These are phyloP conservation scores for Rubroshorea leprosula DNA, from an alignment of 345 rosid genomes.

Conservation along the genomic window DNA sequence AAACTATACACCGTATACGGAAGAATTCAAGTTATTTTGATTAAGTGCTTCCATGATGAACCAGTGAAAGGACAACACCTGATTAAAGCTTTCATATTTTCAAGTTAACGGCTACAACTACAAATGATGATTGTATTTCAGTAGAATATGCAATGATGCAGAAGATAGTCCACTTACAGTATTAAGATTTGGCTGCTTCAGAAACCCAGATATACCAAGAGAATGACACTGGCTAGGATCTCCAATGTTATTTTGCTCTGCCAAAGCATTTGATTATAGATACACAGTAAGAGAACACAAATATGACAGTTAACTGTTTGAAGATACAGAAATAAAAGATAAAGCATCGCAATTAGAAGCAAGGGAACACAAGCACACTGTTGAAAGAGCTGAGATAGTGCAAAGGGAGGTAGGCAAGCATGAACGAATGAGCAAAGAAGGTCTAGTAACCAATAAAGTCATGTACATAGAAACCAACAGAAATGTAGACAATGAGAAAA, in stretches of 20 bases:
- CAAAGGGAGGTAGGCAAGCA: conserved; percentile 1
- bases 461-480: too few species aligned
- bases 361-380: background rate
- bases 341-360: background rate
- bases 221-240: conserved; percentile 41
- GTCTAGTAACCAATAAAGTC: too few species aligned
- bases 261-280: conserved; percentile 20
- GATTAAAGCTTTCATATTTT: too few species aligned
- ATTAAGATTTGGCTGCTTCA: conserved; percentile 33
- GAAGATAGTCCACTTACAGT: conserved; percentile 61
- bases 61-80: background rate
- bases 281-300: conserved; percentile 1
- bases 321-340: background rate
- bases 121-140: too few species aligned
- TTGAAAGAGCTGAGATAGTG: too few species aligned
- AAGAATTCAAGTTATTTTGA: background rate
- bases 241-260: conserved; percentile 54
- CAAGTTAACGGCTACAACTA: too few species aligned
- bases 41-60: background rate
- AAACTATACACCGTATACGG: background rate
- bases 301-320: background rate
- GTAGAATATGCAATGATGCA: too few species aligned
- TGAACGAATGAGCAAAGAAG: background rate
- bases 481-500: background rate
- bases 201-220: conserved; percentile 40